Conservation (phyloP, 1,139 yeast species). For the Suhomyces chickasaworum region DNA sequence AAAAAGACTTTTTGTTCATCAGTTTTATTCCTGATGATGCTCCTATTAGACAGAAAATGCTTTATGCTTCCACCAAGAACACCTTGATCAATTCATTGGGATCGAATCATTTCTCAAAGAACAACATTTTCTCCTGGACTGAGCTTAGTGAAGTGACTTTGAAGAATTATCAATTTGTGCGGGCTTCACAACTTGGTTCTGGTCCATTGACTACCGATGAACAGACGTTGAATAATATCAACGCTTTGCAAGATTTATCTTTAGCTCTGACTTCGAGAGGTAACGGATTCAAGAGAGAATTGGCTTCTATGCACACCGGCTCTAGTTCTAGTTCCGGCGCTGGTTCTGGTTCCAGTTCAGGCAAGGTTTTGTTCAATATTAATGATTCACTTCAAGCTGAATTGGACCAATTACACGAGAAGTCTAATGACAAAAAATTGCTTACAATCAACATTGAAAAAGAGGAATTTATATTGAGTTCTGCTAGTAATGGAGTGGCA, state of each 20-base stretch:
- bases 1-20: constrained; percentile 53
- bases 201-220: constrained; percentile 68
- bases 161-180: constrained; percentile 43
- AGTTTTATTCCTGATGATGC: constrained; percentile 88
- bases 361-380: constrained; percentile 32
- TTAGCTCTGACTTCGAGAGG: constrained; percentile 24
- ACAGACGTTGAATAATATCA: constrained; percentile 48
- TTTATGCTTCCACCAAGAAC: constrained; percentile 88
- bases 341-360: background rate
- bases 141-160: constrained; percentile 58
- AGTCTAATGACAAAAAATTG: constrained; percentile 21
- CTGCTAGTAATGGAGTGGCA: constrained; percentile 19
- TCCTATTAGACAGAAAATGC: constrained; percentile 82
- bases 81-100: constrained; percentile 75
- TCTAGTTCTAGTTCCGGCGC: constrained; percentile 4
- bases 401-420: constrained; percentile 23
- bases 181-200: constrained; percentile 34
- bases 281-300: constrained; percentile 28
- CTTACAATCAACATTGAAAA: constrained; percentile 38
- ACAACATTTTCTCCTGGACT: constrained; percentile 56
- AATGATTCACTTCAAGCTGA: constrained; percentile 27
- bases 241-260: constrained; percentile 37
- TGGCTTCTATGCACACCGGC: constrained; percentile 39
- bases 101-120: constrained; percentile 57
- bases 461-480: constrained; percentile 32